phyloP scores from a whole-genome alignment of 768 basidiomycete species.

The Boletus tylopilopsis region DNA sequence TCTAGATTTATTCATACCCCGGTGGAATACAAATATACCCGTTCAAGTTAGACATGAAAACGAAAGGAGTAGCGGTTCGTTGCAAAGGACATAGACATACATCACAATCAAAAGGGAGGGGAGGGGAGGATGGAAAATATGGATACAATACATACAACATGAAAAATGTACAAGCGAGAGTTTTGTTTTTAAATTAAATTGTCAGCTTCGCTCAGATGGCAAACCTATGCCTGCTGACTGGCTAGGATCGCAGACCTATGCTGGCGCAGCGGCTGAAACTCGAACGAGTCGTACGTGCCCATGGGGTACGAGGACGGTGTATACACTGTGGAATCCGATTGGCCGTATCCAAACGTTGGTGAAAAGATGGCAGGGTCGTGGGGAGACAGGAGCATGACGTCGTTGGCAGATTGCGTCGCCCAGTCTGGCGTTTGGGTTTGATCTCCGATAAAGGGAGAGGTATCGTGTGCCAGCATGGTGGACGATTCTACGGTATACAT shows the following conservation, averaged over 20 bases:
- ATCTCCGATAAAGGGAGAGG: conserved; percentile 14
- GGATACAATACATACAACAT: conserved; percentile 31
- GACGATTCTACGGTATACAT: conserved; percentile 20
- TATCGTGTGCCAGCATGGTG: conserved; percentile 4
- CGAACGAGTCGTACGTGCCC: conserved; percentile 30
- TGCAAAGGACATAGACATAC: conserved; percentile 10
- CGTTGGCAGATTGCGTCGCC: conserved; percentile 6
- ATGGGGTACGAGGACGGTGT: conserved; percentile 12
- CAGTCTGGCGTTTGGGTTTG: conserved; percentile 12
- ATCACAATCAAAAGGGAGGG: background rate
- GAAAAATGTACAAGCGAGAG: no score
- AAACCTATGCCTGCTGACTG: conserved; percentile 20
- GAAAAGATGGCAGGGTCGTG: conserved; percentile 16
- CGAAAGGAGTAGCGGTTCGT: conserved; percentile 5
- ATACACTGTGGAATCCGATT: conserved; percentile 19
- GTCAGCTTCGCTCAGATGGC: no score
- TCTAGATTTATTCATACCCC: conserved; percentile 19
- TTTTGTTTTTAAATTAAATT: no score
- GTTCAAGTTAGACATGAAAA: conserved; percentile 15
- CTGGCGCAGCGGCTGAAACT: conserved; percentile 32
- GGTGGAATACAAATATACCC: conserved; percentile 17
- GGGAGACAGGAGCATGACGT: conserved; percentile 15
- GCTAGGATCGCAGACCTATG: conserved; percentile 19
- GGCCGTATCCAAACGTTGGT: conserved; percentile 18
- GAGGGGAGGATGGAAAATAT: conserved; percentile 25